Evolutionary conservation across 169 alveolate species (phyloP), one percentile per base, ranked within the genome.

Genomic region (Plasmodium knowlesi): DNA sequence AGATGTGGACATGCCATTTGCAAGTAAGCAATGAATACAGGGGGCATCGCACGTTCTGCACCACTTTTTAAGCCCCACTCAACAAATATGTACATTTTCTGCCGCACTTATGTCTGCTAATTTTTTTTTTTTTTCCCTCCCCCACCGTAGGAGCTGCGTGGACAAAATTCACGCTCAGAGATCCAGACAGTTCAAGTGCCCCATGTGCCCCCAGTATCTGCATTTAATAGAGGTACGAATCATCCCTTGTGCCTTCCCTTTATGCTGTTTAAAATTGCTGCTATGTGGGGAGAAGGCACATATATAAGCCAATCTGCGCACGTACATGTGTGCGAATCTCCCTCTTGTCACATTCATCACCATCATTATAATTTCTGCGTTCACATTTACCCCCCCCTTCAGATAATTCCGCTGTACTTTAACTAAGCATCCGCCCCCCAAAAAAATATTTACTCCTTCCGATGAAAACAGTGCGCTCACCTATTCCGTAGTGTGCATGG

Each of bases 1-100:
- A 82, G 95, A n/a, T 94, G 96, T 43, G 96, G 96, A 10, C 96
- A 94, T 46, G 91, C 89, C 19, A 94, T 94, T 73, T 94, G 95
- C 96, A 94, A 85, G 96, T 94, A 71, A 72, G 73, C 34, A 25
- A 2, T 19, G 5, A 74, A 76, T n/a, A 83, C 71, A 30, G 67
- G 30, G 72, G 43, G 16, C 3, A 32, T 32, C 22, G 8, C 41
- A 30, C 16, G n/a, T 70, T 4, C 8, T 37, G 14, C 30, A 34
- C 82, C 30, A 0, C 46, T 19, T 39, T 78, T 46, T 50, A 5
- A 41, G 67, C 19, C 39, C 39, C 25, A n/a, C n/a, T 30, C 76
- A 28, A 28, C 34, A 83, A 22, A 8, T 5, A 4, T 86, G n/a
- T 34, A 25, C 57, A 73, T 53, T 9, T 19, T 28, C 67, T n/a